phyloP scores from a whole-genome alignment of 306 rosid genomes.

The Prunus salicina region DNA sequence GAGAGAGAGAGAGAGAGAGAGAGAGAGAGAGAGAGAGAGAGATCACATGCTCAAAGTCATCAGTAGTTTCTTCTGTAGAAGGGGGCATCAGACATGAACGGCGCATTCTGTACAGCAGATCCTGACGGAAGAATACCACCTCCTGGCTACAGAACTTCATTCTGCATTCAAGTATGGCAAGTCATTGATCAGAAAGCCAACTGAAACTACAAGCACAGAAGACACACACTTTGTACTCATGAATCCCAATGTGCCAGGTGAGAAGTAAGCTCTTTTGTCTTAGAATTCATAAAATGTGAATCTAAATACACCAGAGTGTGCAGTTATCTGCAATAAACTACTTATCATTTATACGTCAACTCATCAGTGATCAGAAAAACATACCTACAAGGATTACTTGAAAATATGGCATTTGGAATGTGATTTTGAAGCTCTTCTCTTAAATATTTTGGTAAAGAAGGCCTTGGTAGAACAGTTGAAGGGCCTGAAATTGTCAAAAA shows the following conservation, averaged over 20 bases:
- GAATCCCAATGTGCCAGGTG: neutral
- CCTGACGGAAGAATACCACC: slow-evolving; percentile 84
- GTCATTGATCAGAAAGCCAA: slow-evolving; percentile 18
- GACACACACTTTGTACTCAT: neutral
- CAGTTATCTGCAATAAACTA: neutral
- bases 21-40: slow-evolving; percentile 10
- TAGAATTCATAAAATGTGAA: neutral
- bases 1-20: too few relatives aligned
- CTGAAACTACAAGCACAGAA: slow-evolving; percentile 13
- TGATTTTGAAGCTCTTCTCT: slow-evolving; percentile 78
- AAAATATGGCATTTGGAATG: slow-evolving; percentile 79
- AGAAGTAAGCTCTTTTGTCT: neutral
- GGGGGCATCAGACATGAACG: slow-evolving; percentile 86
- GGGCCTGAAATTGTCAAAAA: slow-evolving; percentile 49
- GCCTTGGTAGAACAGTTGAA: slow-evolving; percentile 74
- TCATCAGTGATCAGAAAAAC: slow-evolving; percentile 8
- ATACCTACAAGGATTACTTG: slow-evolving; percentile 96
- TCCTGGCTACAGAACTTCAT: slow-evolving; percentile 77
- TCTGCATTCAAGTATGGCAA: slow-evolving; percentile 47
- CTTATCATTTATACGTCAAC: neutral
- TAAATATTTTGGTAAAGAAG: slow-evolving; percentile 76
- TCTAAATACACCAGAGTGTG: neutral
- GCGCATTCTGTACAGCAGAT: slow-evolving; percentile 82
- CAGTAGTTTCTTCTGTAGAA: slow-evolving; percentile 77
- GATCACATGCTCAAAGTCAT: slow-evolving; percentile 81